Base-by-base conservation (phyloP, 108 stramenopile genomes). In the Aurantiochytrium sp. region DNA sequence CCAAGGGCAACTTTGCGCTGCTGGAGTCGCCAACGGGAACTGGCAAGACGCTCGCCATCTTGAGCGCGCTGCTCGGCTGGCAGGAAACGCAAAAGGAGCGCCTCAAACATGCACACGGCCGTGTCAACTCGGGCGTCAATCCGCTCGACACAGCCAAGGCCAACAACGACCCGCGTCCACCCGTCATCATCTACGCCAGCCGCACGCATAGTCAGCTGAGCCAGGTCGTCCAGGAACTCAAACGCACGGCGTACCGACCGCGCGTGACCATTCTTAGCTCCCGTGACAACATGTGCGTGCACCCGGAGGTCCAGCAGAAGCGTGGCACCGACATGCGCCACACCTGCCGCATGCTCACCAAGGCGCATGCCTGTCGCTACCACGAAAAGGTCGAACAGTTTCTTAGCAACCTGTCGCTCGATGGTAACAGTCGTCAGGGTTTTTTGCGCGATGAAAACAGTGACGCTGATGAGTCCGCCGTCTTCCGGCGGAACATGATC, bases 171-270 rank as follows among this genome's bases (percentile, higher is more conserved):
- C 44, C 18, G 59, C 25, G 72, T 25, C 23, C 55, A 12, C 96
- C 96, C 0, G 95, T 93, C 28, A 97, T 99, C 53, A 95, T 99
- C 73, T 99, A 99, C 90, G 97, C 98, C 64, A 96, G 97, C 29
- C 93, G 99, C 8, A 99, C 99, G 2, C 99, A 99, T 91, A 96
- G 96, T 4, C 99, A 99, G 90, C 91, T 99, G 21, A 95, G 95
- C 6, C 98, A 99, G 93, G 99, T 99, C 35, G 96, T 98, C 47
- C 90, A 94, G 59, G 98, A 99, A 92, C 93, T 99, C 16, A 93
- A 96, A 42, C 95, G 93, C 90, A 98, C 98, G 18, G 92, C 95
- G 28, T 99, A 99, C 93, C 93, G 97, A 43, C 98, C 98, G 12
- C 94, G 91, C 28, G 95, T 97, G 88, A 96, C 97, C 16, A 93